Conservation (phyloP, 75 land plant species). For the Sequoiadendron giganteum region DNA sequence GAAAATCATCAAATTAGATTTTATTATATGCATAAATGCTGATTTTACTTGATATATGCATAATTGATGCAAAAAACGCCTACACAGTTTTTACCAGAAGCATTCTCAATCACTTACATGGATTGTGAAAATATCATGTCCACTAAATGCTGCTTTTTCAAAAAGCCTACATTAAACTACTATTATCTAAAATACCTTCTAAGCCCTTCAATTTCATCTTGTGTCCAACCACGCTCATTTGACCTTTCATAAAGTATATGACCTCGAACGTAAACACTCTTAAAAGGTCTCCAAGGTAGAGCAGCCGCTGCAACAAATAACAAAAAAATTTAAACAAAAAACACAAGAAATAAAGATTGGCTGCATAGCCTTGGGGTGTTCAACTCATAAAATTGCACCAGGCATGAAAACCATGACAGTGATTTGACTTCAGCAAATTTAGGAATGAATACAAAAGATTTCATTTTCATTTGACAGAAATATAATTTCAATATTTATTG, state of each 20-base stretch:
- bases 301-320: constrained; percentile 21
- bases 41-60: not conserved
- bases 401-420: not conserved
- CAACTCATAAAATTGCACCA: not conserved
- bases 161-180: not conserved
- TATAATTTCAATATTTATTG: not conserved
- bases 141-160: not conserved
- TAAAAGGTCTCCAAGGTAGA: constrained; percentile 54
- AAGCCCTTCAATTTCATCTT: constrained; percentile 48
- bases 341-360: not conserved
- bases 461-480: not conserved
- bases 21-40: not conserved
- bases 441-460: not conserved
- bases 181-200: constrained; percentile 20
- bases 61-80: too few relatives aligned
- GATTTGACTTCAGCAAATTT: not conserved
- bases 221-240: constrained; percentile 46
- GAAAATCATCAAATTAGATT: not conserved
- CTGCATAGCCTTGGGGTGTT: not conserved
- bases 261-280: constrained; percentile 44
- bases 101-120: too few relatives aligned
- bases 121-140: too few relatives aligned
- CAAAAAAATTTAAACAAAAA: not conserved
- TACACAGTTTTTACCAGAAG: too few relatives aligned
- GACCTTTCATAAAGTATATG: constrained; percentile 45